Base-by-base conservation (phyloP, 129 eudicot species). In the Sambucus nigra region DNA sequence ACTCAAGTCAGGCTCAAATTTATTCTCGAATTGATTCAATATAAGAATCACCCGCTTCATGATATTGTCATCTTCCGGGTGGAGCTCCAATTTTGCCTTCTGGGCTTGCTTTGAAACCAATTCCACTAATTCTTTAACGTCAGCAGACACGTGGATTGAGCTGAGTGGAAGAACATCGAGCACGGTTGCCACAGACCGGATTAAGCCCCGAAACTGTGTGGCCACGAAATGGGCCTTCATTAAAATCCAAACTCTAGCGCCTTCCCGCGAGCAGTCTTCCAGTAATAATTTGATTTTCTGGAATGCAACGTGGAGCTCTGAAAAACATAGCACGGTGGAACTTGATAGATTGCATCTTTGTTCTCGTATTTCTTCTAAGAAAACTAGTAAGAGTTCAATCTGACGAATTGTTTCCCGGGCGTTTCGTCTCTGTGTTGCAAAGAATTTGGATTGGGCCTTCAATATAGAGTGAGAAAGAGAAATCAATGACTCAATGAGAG, bases 21-120 rank as follows among this genome's bases (percentile, higher is more conserved):
- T 59, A 70, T 84, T 80, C 52, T 88, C 94, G 14, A 84, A 81
- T 33, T 80, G 88, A 32, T 85, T 79, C 68, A 89, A 13, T 5
- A 84, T 71, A 57, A 78, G 4, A 61, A 73, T 59, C 0, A 84
- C 75, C 32, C 77, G 59, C 47, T 69, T 80, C 80, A 74, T 71
- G 1, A 80, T 73, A 21, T 46, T 49, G 19, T 81, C 83, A 31
- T 84, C 98, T 2, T 74, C 80, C 9, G 61, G 38, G 10, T 84
- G 80, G 14, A 72, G 60, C 61, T 61, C 88, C 31, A 81, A 50
- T 47, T 63, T 79, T 40, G 72, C 83, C 29, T 55, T 73, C 25
- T 74, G 27, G 0, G 94, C 71, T 65, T 89, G 95, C 55, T 75
- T 82, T 12, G 75, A 66, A 15, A 89, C 66, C 72, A 89, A 58